A percentile compares a stretch with the other conserved stretches of the same genome.
Conservation (phyloP, 2,329 filamentous ascomycete species). For the Penicillium sp. region DNA sequence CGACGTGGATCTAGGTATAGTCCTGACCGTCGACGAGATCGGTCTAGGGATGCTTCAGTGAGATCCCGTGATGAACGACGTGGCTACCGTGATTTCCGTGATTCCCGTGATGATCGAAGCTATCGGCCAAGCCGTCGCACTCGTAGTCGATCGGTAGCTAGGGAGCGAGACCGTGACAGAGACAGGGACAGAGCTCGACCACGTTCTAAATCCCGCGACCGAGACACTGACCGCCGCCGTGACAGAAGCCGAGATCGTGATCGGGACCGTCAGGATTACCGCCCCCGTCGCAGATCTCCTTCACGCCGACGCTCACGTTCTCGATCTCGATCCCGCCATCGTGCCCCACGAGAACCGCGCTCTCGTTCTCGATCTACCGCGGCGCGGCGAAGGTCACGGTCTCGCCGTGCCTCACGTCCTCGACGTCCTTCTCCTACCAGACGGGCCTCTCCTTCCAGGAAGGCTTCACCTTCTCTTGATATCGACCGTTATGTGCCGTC, state of each 20-base stretch:
- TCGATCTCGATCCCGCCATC: slow-evolving; percentile 15
- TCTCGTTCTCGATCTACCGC: slow-evolving; percentile 21
- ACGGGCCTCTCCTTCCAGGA: background rate
- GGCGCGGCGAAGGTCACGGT: slow-evolving; percentile 31
- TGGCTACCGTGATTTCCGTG: slow-evolving; percentile 33
- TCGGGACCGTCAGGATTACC: slow-evolving; percentile 21
- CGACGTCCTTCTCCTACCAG: slow-evolving; percentile 28
- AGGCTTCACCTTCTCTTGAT: slow-evolving; percentile 28
- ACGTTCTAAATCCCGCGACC: slow-evolving; percentile 20
- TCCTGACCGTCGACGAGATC: slow-evolving; percentile 29
- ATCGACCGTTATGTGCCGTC: slow-evolving; percentile 47
- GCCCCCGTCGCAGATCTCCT: slow-evolving; percentile 26
- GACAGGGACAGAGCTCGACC: slow-evolving; percentile 14
- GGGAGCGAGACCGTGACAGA: slow-evolving; percentile 26
- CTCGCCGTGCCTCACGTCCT: slow-evolving; percentile 31
- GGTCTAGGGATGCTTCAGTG: slow-evolving; percentile 30
- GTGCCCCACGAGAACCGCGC: slow-evolving; percentile 7
- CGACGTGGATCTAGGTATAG: slow-evolving; percentile 31
- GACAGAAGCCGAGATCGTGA: slow-evolving; percentile 22
- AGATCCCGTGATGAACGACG: slow-evolving; percentile 36
- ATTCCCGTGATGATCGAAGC: slow-evolving; percentile 32
- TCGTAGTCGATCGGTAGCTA: slow-evolving; percentile 34
- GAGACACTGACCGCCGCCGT: slow-evolving; percentile 24
- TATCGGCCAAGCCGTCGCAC: slow-evolving; percentile 37
- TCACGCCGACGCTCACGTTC: slow-evolving; percentile 18